phyloP scores from a whole-genome alignment of 306 rosid genomes.

The Crataegus laevigata region DNA sequence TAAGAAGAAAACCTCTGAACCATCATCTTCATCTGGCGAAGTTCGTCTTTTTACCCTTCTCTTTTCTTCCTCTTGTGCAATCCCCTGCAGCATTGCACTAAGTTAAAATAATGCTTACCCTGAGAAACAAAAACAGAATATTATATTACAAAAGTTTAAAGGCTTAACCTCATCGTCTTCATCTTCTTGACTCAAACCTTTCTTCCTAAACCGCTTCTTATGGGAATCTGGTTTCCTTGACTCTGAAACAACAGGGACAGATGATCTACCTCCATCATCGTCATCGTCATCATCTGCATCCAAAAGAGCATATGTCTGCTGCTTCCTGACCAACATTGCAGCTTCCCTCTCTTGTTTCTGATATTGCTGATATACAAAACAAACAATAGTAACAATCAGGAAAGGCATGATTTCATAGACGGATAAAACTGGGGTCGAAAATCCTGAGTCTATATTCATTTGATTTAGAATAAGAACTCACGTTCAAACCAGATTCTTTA shows the following conservation, averaged over 20 bases:
- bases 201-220: slow-evolving; percentile 71
- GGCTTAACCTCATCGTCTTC: slow-evolving; percentile 64
- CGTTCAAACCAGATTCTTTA: slow-evolving; percentile 47
- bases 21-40: slow-evolving; percentile 44
- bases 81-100: slow-evolving; percentile 43
- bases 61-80: slow-evolving; percentile 38
- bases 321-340: slow-evolving; percentile 63
- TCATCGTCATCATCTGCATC: slow-evolving; percentile 58
- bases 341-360: slow-evolving; percentile 87
- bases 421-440: not conserved
- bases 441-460: not conserved
- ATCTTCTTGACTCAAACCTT: slow-evolving; percentile 50
- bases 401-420: not conserved
- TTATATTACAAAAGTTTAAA: slow-evolving; percentile 21
- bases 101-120: slow-evolving; percentile 22
- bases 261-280: slow-evolving; percentile 27
- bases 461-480: slow-evolving; percentile 21
- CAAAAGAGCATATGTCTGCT: slow-evolving; percentile 60
- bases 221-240: slow-evolving; percentile 32
- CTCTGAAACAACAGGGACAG: slow-evolving; percentile 26
- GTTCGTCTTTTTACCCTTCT: slow-evolving; percentile 59
- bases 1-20: slow-evolving; percentile 59
- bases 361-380: slow-evolving; percentile 47
- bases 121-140: slow-evolving; percentile 16
- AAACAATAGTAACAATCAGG: slow-evolving; percentile 5